Evolutionary conservation across 2,329 filamentous ascomycete genomes (phyloP).

Genomic region (Amesomyces nigricolor): DNA sequence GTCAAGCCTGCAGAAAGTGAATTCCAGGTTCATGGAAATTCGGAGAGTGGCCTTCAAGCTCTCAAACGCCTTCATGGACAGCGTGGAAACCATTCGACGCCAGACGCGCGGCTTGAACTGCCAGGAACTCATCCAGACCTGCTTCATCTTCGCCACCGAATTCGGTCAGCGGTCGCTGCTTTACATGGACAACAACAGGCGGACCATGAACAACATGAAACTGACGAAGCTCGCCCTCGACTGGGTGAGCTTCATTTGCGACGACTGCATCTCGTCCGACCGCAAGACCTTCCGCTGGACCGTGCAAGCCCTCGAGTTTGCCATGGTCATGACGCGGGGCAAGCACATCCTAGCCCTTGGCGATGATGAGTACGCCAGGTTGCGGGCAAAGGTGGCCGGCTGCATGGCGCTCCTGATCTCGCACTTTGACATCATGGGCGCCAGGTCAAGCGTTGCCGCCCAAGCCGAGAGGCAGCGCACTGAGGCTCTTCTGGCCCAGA

Average conservation of each 20-base stretch:
- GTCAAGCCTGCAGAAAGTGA: slow-evolving; percentile 89
- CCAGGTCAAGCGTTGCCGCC: slow-evolving; percentile 84
- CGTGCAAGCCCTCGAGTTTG: slow-evolving; percentile 89
- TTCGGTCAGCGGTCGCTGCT: slow-evolving; percentile 92
- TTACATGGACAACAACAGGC: slow-evolving; percentile 91
- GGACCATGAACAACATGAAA: slow-evolving; percentile 96
- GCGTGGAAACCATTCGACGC: slow-evolving; percentile 83
- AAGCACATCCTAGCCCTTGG: slow-evolving; percentile 88
- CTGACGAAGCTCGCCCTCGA: slow-evolving; percentile 88
- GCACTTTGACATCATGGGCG: slow-evolving; percentile 98
- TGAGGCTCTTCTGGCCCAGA: slow-evolving; percentile 72
- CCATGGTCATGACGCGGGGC: slow-evolving; percentile 94
- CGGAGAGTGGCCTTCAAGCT: slow-evolving; percentile 94
- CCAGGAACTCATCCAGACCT: slow-evolving; percentile 94
- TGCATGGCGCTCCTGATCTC: slow-evolving; percentile 98
- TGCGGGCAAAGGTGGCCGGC: slow-evolving; percentile 84
- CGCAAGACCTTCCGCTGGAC: slow-evolving; percentile 97
- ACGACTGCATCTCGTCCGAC: slow-evolving; percentile 91
- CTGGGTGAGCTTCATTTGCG: slow-evolving; percentile 97
- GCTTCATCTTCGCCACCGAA: slow-evolving; percentile 97
- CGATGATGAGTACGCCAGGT: slow-evolving; percentile 75
- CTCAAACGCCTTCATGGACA: slow-evolving; percentile 98
- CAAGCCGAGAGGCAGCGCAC: slow-evolving; percentile 87
- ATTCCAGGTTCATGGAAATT: slow-evolving; percentile 84
- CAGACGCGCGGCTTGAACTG: slow-evolving; percentile 82